Conservation (phyloP, 495 filamentous ascomycete genomes). For the Mytilinidion resinicola region DNA sequence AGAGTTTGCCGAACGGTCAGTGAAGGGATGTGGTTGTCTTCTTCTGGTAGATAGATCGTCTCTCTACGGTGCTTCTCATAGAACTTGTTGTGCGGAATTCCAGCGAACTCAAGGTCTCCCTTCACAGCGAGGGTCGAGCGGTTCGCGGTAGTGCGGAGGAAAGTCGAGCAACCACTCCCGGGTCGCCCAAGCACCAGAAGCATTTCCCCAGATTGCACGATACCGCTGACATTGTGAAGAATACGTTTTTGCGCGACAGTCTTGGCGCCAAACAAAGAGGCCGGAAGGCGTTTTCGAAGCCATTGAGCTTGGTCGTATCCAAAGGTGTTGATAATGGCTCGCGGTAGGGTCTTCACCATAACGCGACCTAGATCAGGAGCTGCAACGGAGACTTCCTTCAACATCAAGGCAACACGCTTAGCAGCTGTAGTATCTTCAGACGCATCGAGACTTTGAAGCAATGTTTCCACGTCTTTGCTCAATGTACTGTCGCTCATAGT, state of each 20-base stretch:
- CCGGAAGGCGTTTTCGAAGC: background rate
- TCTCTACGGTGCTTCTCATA: conserved; percentile 55
- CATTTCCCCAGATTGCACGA: conserved; percentile 43
- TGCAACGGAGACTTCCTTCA: background rate
- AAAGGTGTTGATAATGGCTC: conserved; percentile 1
- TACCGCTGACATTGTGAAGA: conserved; percentile 53
- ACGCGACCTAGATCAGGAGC: background rate
- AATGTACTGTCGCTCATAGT: too few relatives aligned
- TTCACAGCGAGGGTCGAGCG: conserved; percentile 55
- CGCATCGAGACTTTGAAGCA: background rate
- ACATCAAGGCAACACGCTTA: background rate
- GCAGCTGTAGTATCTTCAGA: background rate
- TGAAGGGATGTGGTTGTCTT: conserved; percentile 68
- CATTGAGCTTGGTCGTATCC: background rate
- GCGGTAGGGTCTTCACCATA: background rate
- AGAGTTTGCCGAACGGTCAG: conserved; percentile 62
- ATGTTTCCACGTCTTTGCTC: background rate
- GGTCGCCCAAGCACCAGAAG: conserved; percentile 63
- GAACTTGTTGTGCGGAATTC: conserved; percentile 51
- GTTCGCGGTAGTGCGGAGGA: conserved; percentile 60
- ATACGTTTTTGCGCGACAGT: conserved; percentile 50
- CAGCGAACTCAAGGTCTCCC: conserved; percentile 58
- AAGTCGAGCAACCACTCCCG: conserved; percentile 63
- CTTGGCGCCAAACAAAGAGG: background rate
- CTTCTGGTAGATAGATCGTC: conserved; percentile 48